Percentiles rank a stretch among this genome's conserved stretches.
These are phyloP conservation scores for Aspergillus haitiensis DNA, from an alignment of 495 filamentous ascomycete species.

Conservation along the genomic window DNA sequence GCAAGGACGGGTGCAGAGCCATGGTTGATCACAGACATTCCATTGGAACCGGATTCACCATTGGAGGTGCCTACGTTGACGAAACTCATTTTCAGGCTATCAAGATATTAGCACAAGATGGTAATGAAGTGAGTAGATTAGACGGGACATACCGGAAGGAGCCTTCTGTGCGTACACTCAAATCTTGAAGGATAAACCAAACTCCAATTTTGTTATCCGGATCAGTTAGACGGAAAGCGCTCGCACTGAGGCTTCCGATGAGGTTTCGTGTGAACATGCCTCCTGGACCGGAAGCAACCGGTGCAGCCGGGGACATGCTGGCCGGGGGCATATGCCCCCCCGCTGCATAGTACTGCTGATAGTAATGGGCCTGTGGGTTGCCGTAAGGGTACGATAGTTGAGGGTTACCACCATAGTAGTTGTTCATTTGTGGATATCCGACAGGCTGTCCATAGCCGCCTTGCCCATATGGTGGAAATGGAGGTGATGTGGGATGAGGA, in stretches of 20 bases:
- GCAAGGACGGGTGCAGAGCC: constrained; percentile 83
- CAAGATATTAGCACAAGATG: background rate
- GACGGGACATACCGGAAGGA: constrained; percentile 68
- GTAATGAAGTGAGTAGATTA: background rate
- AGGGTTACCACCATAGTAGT: constrained; percentile 41
- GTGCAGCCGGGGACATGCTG: constrained; percentile 43
- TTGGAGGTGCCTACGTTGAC: constrained; percentile 70
- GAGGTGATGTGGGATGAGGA: constrained; percentile 43
- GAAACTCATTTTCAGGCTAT: constrained; percentile 73
- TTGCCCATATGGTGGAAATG: constrained; percentile 38
- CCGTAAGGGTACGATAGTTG: constrained; percentile 48
- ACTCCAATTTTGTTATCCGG: constrained; percentile 82
- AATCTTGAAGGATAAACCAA: constrained; percentile 96
- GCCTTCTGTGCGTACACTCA: constrained; percentile 92
- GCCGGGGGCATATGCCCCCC: constrained; percentile 38
- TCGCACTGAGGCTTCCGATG: constrained; percentile 88
- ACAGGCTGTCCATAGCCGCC: constrained; percentile 42
- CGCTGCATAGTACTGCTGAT: constrained; percentile 39
- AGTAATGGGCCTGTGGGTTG: constrained; percentile 40
- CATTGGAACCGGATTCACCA: constrained; percentile 32
- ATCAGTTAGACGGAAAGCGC: constrained; percentile 83
- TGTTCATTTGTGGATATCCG: constrained; percentile 43
- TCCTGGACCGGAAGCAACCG: constrained; percentile 54
- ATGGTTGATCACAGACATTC: constrained; percentile 62
- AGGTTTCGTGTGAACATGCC: constrained; percentile 97